Percentiles rank a stretch among this genome's conserved stretches.
phyloP scores from a whole-genome alignment of 805 yeast species.

The Sugiyamaella boreocaroliniensis region DNA sequence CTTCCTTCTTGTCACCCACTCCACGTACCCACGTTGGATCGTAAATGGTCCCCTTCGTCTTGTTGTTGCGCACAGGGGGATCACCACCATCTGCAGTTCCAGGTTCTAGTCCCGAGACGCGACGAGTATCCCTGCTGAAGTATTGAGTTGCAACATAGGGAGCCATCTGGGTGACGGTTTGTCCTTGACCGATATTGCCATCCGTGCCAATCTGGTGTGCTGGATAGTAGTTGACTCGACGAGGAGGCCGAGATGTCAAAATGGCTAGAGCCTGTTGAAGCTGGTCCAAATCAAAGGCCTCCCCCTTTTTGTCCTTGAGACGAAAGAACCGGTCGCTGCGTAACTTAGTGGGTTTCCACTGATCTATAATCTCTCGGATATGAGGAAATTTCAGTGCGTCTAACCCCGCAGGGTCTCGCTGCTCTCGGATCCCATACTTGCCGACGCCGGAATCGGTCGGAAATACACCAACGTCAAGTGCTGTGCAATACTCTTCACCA shows the following conservation, averaged over 20 bases:
- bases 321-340: conserved; percentile 18
- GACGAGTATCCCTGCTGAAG: conserved; percentile 13
- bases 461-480: conserved; percentile 6
- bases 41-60: conserved; percentile 13
- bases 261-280: conserved; percentile 14
- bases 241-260: conserved; percentile 20
- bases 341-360: conserved; percentile 16
- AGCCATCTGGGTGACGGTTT: conserved; percentile 15
- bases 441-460: neutral
- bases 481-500: conserved; percentile 12
- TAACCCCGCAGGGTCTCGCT: neutral
- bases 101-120: neutral
- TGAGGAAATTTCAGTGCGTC: conserved; percentile 1
- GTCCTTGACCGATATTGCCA: conserved; percentile 15
- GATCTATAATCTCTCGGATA: conserved; percentile 11
- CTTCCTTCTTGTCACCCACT: conserved; percentile 16
- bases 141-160: conserved; percentile 8
- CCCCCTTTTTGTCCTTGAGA: conserved; percentile 15
- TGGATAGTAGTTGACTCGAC: conserved; percentile 20
- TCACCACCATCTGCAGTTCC: neutral
- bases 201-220: conserved; percentile 19
- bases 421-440: conserved; percentile 2
- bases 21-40: conserved; percentile 19
- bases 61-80: conserved; percentile 6
- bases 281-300: conserved; percentile 14